These are phyloP conservation scores for Pyrenophora tritici-repentis DNA, from an alignment of 2,329 filamentous ascomycete species.

Conservation along the genomic window DNA sequence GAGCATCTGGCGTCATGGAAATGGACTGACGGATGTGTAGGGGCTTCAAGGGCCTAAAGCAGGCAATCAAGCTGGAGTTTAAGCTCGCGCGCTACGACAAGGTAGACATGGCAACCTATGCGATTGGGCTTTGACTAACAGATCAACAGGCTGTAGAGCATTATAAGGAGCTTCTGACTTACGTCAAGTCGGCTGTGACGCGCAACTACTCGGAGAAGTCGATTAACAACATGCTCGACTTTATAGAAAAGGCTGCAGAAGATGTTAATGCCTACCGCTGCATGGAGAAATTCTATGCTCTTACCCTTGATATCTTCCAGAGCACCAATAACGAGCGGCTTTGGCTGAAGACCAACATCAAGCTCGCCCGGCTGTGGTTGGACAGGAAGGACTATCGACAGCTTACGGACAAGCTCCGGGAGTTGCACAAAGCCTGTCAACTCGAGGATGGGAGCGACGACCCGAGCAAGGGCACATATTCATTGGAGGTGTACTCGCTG, in stretches of 20 bases:
- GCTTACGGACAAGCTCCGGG: conserved; percentile 80
- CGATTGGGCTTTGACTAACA: conserved; percentile 23
- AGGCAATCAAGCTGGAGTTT: conserved; percentile 97
- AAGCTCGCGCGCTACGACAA: conserved; percentile 86
- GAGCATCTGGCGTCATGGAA: conserved; percentile 1
- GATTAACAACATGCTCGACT: conserved; percentile 99
- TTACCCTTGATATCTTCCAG: conserved; percentile 93
- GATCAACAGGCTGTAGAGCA: conserved; percentile 77
- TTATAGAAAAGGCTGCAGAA: conserved; percentile 87
- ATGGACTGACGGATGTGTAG: conserved; percentile 41
- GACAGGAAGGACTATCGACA: conserved; percentile 86
- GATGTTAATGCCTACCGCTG: conserved; percentile 73
- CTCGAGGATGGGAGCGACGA: conserved; percentile 85
- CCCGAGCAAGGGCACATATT: conserved; percentile 93
- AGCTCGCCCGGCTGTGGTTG: conserved; percentile 87
- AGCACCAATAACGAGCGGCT: conserved; percentile 96
- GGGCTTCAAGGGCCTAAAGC: conserved; percentile 97
- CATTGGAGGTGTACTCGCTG: conserved; percentile 91
- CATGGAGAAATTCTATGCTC: conserved; percentile 94
- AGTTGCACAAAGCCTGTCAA: conserved; percentile 89
- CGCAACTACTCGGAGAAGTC: conserved; percentile 99
- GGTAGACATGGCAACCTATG: conserved; percentile 53
- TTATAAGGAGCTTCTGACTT: conserved; percentile 92
- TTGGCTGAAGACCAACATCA: conserved; percentile 98
- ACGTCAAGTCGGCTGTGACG: conserved; percentile 95